Evolutionary conservation across 345 rosid genomes (phyloP), one percentile per base, ranked within the genome.

Genomic region (Toxicodendron radicans): DNA sequence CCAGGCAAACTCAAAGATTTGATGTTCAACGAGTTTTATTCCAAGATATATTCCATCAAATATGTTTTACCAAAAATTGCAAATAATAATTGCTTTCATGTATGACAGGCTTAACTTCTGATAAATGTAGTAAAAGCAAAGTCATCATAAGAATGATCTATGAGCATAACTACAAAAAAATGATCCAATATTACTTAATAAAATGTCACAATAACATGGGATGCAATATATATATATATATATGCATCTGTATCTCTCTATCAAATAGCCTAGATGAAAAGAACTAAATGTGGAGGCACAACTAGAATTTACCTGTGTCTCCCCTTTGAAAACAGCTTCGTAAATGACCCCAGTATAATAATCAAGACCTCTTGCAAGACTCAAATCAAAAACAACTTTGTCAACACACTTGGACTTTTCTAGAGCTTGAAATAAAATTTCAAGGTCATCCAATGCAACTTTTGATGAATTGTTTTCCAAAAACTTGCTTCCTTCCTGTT

Each of bases 341-440:
- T 82, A 95, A 75, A 95, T 91, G 61, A 95, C 90, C 9, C 99
- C 99, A 0, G 99, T 93, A 75, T 93, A 95, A 85, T 93, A 95
- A 84, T 93, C 99, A 70, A 95, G 99, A 58, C 99, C 99, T 81
- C 99, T 89, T 62, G 98, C 99, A 68, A 95, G 93, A 79, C 99
- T 95, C 78, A 95, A 85, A 79, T 95, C 99, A 81, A 95, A 95
- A 73, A 91, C 91, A 73, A 95, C 87, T 82, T 83, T 93, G 78
- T 87, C 75, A 70, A 83, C 86, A 77, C 97, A 89, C 76, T 87
- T 86, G 56, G 99, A 84, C 82, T 78, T 90, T 13, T 89, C 92
- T 14, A 95, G 84, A 79, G 97, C 96, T 76, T 89, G 88, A 85
- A 95, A 95, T 81, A 95, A 64, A 80, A 93, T 83, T 61, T 79